Percentiles rank a stretch among this genome's conserved stretches.
These are phyloP conservation scores for Plasmodium vivax DNA, from an alignment of 169 alveolate species.

Conservation along the genomic window DNA sequence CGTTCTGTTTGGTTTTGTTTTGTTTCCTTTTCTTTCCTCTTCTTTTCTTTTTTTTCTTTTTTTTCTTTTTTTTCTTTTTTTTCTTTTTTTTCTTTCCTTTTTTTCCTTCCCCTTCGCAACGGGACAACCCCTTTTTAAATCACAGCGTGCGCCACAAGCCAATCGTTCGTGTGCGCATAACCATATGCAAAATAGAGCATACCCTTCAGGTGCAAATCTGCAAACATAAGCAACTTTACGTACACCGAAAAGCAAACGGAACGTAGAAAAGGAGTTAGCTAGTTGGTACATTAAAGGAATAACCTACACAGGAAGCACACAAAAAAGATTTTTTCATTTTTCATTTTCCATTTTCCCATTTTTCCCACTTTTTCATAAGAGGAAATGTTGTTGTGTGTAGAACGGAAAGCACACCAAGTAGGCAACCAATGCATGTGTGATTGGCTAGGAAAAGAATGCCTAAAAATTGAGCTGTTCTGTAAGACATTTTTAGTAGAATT, in stretches of 20 bases:
- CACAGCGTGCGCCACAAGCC: background rate
- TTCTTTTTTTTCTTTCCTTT: background rate
- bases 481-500: constrained; percentile 1
- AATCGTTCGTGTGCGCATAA: background rate
- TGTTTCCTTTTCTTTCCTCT: no score
- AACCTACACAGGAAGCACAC: background rate
- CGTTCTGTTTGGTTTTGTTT: no score
- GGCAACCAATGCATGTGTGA: background rate
- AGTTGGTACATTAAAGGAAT: background rate
- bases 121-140: background rate
- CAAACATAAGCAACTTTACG: background rate
- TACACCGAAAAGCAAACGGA: background rate
- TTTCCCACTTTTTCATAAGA: background rate
- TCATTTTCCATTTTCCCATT: background rate
- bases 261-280: background rate
- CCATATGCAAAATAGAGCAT: background rate
- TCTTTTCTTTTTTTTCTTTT: no score
- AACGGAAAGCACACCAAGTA: background rate
- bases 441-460: background rate
- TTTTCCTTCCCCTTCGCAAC: background rate
- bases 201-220: background rate
- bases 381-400: background rate
- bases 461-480: background rate
- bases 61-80: no score
- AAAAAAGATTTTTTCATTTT: no score